These are phyloP conservation scores for Cystofilobasidium macerans DNA, from an alignment of 768 basidiomycete species.

Conservation along the genomic window DNA sequence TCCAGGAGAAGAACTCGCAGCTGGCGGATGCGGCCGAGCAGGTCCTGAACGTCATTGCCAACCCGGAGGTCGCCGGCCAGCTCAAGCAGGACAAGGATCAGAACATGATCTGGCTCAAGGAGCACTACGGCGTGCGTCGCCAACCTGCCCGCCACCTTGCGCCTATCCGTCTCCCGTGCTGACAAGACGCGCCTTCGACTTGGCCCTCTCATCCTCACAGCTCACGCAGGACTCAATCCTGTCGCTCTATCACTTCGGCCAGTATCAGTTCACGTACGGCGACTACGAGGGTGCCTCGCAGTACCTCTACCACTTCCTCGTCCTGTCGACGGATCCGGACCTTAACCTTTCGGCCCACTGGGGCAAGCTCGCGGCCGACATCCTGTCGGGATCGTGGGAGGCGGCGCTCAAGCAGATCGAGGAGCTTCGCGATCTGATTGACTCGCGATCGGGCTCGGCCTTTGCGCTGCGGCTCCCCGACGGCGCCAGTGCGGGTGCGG, in stretches of 20 bases:
- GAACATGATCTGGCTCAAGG: conserved; percentile 86
- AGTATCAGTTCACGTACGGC: conserved; percentile 97
- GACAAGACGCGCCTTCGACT: too few relatives aligned
- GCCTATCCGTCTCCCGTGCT: conserved; percentile 6
- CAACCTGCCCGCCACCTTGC: not conserved
- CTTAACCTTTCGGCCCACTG: conserved; percentile 94
- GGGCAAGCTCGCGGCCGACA: conserved; percentile 96
- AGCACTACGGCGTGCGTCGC: conserved; percentile 66
- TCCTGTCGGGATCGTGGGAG: conserved; percentile 89
- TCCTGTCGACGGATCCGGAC: conserved; percentile 84
- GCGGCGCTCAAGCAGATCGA: conserved; percentile 90
- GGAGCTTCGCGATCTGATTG: conserved; percentile 83
- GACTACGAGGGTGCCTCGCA: conserved; percentile 94
- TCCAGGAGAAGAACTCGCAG: conserved; percentile 69
- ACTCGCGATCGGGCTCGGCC: conserved; percentile 50
- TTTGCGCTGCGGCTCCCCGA: conserved; percentile 37
- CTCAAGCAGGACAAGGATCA: conserved; percentile 94
- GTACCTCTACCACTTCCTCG: conserved; percentile 96
- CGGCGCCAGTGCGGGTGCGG: conserved; percentile 33
- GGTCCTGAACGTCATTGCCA: conserved; percentile 90
- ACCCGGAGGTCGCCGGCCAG: conserved; percentile 87
- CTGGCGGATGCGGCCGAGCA: conserved; percentile 83
- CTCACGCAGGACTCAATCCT: conserved; percentile 90
- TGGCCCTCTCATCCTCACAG: conserved; percentile 40
- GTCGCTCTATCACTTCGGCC: conserved; percentile 91